Base-by-base conservation (phyloP, 805 yeast species). In the Lipomyces oligophaga region DNA sequence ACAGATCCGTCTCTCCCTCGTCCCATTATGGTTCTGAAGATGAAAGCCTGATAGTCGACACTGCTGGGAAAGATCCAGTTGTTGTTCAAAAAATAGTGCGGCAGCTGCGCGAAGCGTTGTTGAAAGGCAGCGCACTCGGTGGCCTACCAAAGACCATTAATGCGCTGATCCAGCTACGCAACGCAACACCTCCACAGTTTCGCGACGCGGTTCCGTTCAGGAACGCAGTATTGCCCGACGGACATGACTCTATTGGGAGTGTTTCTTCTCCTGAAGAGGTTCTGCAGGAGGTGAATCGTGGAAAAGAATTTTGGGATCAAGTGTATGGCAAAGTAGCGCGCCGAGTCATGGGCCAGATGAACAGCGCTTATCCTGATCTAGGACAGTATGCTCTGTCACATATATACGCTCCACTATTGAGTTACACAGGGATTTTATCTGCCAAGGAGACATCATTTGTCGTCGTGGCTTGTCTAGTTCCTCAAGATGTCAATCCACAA, bases 401-500 rank as follows among this genome's bases (percentile, higher is more conserved):
- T 61, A 89, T 83, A 13, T 89, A 89, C 61, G 78, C 85, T 0
- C 87, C 94, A 4, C 66, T 89, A 27, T 71, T 89, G 50, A 81
- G 95, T 18, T 83, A 67, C 63, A 75, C 79, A 15, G 81, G 73
- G 2, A 72, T 86, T 1, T 65, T 89, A 24, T 60, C 72, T 3
- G 79, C 83, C 1, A 72, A 70, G 53, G 95, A 87, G 54, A 83
- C 96, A 1, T 80, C 90, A 26, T 62, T 86, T 48, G 81, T 86
- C 26, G 78, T 89, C 1, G 76, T 89, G 15, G 81, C 94, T 0
- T 75, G 90, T 51, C 72, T 89, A 55, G 80, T 89, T 8, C 96
- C 97, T 1, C 96, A 86, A 62, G 95, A 89, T 64, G 96, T 89
- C 8, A 86, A 85, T 57, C 95, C 96, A 0, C 96, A 89, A 59